Conservation (phyloP, 106 monocot genomes). For the Allium fistulosum region DNA sequence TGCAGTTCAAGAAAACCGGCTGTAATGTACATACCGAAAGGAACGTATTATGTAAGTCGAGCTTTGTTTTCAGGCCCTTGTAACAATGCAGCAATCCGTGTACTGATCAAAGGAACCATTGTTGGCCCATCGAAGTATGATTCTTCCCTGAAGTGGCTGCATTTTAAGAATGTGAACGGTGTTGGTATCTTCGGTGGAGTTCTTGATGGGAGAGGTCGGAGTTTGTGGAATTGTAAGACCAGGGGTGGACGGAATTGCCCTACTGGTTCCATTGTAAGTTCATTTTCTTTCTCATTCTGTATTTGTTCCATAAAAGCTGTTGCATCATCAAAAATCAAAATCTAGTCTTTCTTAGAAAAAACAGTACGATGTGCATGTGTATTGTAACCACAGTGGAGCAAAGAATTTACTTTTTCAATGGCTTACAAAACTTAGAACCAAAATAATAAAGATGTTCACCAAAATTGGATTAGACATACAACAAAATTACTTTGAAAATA, state of each 20-base stretch:
- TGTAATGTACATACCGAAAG: conserved; percentile 25
- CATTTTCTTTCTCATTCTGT: not conserved
- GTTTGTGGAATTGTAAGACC: conserved; percentile 21
- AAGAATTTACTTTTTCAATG: not conserved
- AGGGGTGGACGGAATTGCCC: conserved; percentile 11
- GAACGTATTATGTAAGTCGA: conserved; percentile 27
- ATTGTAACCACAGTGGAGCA: too few species aligned
- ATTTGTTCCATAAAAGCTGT: not conserved
- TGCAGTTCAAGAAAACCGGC: conserved; percentile 20
- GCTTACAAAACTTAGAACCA: not conserved
- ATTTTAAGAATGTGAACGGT: conserved; percentile 20
- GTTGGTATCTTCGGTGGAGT: conserved; percentile 16
- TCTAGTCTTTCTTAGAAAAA: not conserved
- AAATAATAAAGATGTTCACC: not conserved
- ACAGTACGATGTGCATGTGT: too few species aligned
- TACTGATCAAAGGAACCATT: conserved; percentile 33
- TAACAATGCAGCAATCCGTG: conserved; percentile 8
- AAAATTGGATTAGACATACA: too few species aligned
- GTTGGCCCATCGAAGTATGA: conserved; percentile 19
- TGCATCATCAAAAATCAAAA: not conserved
- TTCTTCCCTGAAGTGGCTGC: conserved; percentile 8
- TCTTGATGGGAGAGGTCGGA: conserved; percentile 14
- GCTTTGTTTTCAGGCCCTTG: conserved; percentile 38
- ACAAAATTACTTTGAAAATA: too few species aligned
- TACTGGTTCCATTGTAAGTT: conserved; percentile 8